These are phyloP conservation scores for Cudoniella acicularis DNA, from an alignment of 495 filamentous ascomycete species.

Conservation along the genomic window DNA sequence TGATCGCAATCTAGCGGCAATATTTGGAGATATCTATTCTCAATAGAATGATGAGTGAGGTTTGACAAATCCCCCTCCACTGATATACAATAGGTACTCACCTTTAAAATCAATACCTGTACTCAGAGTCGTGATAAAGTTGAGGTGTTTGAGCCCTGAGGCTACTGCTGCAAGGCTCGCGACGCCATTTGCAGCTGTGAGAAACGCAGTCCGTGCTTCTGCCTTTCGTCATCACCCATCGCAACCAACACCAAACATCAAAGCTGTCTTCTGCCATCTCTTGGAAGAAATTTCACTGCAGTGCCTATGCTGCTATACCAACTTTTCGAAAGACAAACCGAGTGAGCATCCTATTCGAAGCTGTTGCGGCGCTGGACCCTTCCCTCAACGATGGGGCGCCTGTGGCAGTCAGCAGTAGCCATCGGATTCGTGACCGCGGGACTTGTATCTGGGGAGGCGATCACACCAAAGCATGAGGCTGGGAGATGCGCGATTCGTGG, in stretches of 20 bases:
- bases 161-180: too few species aligned
- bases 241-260: background rate
- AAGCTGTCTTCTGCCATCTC: background rate
- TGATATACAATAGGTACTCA: too few species aligned
- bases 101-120: too few species aligned
- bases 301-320: background rate
- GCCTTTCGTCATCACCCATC: background rate
- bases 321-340: background rate
- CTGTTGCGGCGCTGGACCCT: background rate
- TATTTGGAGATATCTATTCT: too few species aligned
- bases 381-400: slow-evolving; percentile 13
- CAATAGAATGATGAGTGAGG: too few species aligned
- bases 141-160: too few species aligned
- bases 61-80: too few species aligned
- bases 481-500: slow-evolving; percentile 90
- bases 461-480: slow-evolving; percentile 69
- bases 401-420: slow-evolving; percentile 16
- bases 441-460: slow-evolving; percentile 22
- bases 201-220: background rate
- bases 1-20: too few species aligned
- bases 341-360: background rate
- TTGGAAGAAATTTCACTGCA: background rate
- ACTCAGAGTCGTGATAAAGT: too few species aligned
- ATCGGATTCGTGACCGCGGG: slow-evolving; percentile 13
- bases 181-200: background rate